Evolutionary conservation across 192 early-diverging fungal genomes (phyloP).

Genomic region (Linderina pennispora): DNA sequence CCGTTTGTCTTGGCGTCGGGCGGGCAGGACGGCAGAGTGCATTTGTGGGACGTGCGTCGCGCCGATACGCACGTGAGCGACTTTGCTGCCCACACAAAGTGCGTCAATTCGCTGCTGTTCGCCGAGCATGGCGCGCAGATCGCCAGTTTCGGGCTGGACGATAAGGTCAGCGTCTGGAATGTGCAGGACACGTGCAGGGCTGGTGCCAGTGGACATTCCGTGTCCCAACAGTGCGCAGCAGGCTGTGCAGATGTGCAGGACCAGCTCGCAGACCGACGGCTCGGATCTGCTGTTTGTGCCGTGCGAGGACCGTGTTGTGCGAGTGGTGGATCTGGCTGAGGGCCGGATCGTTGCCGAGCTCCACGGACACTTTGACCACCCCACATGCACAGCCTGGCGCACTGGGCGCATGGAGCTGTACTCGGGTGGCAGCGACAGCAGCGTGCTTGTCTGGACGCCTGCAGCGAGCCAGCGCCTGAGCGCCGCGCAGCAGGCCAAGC

Average conservation of each 20-base stretch:
- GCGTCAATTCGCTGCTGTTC: neutral
- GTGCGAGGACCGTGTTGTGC: too few species aligned
- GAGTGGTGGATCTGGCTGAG: constrained; percentile 48
- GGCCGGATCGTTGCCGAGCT: constrained; percentile 53
- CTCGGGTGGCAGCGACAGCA: constrained; percentile 52
- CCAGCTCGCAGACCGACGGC: too few species aligned
- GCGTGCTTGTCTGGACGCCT: constrained; percentile 53
- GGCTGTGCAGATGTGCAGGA: too few species aligned
- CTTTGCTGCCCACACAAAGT: neutral
- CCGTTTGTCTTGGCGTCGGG: constrained; percentile 71
- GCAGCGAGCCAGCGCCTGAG: constrained; percentile 24
- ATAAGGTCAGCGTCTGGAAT: constrained; percentile 58
- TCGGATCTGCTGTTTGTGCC: constrained; percentile 54
- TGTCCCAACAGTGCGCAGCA: too few species aligned
- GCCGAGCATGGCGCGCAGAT: neutral
- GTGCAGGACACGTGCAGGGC: too few species aligned
- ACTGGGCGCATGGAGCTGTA: constrained; percentile 54
- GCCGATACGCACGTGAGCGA: constrained; percentile 63
- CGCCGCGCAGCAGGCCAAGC: constrained; percentile 11
- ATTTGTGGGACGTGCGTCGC: constrained; percentile 84
- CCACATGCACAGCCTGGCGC: constrained; percentile 55
- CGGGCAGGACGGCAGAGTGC: constrained; percentile 62
- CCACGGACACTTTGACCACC: constrained; percentile 55
- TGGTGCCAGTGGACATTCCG: too few species aligned
- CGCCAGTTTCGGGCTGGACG: neutral